phyloP scores from a whole-genome alignment of 2,329 filamentous ascomycete species.

The Corinectria fuckeliana region DNA sequence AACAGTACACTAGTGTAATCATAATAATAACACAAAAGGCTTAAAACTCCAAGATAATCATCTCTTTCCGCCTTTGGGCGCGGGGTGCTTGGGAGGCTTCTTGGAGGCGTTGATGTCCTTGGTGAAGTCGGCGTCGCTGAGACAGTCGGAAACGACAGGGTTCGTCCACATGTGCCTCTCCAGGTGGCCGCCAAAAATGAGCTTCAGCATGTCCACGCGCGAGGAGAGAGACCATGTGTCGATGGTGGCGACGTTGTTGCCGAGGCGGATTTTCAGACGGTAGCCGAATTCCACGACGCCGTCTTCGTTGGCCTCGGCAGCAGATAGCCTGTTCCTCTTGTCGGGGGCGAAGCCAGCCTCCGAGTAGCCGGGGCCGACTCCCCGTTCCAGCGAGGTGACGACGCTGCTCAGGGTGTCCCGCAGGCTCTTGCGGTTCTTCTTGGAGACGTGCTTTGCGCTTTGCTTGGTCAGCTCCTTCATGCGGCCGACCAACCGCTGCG shows the following conservation, averaged over 20 bases:
- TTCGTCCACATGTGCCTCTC: conserved; percentile 48
- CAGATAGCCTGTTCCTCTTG: conserved; percentile 51
- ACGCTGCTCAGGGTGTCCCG: conserved; percentile 58
- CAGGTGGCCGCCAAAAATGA: conserved; percentile 54
- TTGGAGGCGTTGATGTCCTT: conserved; percentile 4
- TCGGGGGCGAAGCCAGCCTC: conserved; percentile 51
- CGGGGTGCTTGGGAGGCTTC: background rate
- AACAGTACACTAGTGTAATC: background rate
- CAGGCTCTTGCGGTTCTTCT: conserved; percentile 55
- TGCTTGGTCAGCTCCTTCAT: conserved; percentile 55
- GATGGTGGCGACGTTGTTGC: conserved; percentile 53
- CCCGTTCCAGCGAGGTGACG: conserved; percentile 60
- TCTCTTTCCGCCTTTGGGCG: conserved; percentile 8
- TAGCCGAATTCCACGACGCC: conserved; percentile 59
- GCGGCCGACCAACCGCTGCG: conserved; percentile 54
- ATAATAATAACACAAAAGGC: background rate
- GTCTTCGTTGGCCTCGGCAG: conserved; percentile 49
- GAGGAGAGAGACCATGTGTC: conserved; percentile 59
- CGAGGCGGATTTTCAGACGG: conserved; percentile 57
- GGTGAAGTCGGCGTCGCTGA: conserved; percentile 46
- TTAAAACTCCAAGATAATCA: background rate
- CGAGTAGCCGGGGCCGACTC: conserved; percentile 62
- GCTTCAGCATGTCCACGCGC: conserved; percentile 56
- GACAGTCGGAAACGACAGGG: conserved; percentile 47
- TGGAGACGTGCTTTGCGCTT: conserved; percentile 57